phyloP scores from a whole-genome alignment of 148 eudicot species.

The Rhododendron vialii region DNA sequence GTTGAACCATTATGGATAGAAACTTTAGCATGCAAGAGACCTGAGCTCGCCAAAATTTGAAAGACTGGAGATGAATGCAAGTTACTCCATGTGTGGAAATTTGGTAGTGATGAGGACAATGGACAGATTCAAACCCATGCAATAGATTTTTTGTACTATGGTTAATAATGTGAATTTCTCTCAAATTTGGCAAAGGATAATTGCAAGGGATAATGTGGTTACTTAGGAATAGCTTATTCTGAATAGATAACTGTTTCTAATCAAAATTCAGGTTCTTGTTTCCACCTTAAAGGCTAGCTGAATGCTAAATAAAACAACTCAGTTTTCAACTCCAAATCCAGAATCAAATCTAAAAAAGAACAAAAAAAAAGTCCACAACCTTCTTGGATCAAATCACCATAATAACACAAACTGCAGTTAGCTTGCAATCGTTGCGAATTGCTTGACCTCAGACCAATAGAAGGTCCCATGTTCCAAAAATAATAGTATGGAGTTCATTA shows the following conservation, averaged over 20 bases:
- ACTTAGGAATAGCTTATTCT: neutral
- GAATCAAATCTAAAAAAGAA: neutral
- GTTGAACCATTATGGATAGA: too few species aligned
- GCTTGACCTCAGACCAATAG: neutral
- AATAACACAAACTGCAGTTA: neutral
- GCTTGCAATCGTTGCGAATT: neutral
- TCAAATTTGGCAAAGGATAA: too few species aligned
- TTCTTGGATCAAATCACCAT: neutral
- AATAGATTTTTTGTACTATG: too few species aligned
- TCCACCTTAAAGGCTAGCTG: neutral
- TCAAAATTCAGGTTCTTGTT: neutral
- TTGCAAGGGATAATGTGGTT: neutral
- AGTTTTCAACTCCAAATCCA: neutral
- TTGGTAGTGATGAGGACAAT: too few species aligned
- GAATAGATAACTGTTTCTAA: neutral
- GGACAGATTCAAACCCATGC: too few species aligned
- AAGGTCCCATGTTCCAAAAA: neutral
- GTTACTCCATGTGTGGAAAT: too few species aligned
- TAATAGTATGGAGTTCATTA: neutral
- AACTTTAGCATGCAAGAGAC: too few species aligned
- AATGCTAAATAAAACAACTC: neutral
- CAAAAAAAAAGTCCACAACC: neutral
- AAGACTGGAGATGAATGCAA: too few species aligned
- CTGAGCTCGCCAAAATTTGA: too few species aligned
- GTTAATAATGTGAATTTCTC: too few species aligned